Conservation (phyloP, 345 rosid genomes). For the Citrus hindsii region DNA sequence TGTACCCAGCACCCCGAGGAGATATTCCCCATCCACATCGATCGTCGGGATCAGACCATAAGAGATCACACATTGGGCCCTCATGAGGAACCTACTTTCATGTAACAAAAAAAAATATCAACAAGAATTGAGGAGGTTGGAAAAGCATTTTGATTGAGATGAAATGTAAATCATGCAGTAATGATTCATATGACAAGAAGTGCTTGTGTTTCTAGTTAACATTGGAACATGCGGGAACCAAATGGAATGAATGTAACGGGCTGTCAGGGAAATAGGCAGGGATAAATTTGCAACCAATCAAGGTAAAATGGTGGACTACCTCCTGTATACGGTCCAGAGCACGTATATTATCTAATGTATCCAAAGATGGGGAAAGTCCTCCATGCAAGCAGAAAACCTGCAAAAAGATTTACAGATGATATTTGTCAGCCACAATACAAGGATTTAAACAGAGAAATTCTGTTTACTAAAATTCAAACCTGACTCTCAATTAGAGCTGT, state of each 20-base stretch:
- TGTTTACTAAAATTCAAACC: conserved; percentile 28
- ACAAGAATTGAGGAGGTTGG: not conserved
- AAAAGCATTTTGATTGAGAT: not conserved
- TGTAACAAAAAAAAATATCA: not conserved
- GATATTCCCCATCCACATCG: conserved; percentile 60
- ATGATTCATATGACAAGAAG: not conserved
- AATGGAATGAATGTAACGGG: not conserved
- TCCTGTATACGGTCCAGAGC: conserved; percentile 85
- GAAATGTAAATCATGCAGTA: not conserved
- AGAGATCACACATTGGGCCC: conserved; percentile 87
- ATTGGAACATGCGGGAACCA: not conserved
- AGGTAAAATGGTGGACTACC: conserved; percentile 31
- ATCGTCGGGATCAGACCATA: conserved; percentile 75
- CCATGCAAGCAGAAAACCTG: conserved; percentile 86
- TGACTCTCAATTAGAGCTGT: conserved; percentile 62
- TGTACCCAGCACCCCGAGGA: conserved; percentile 57
- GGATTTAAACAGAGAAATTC: not conserved
- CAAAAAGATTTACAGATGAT: not conserved
- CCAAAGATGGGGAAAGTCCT: conserved; percentile 85
- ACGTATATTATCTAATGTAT: conserved; percentile 79
- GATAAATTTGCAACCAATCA: not conserved
- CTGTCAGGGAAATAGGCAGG: not conserved
- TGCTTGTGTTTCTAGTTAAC: not conserved
- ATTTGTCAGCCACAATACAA: conserved; percentile 7
- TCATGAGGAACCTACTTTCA: conserved; percentile 67